Evolutionary conservation across 345 rosid species (phyloP).

Genomic region (Salix udensis): DNA sequence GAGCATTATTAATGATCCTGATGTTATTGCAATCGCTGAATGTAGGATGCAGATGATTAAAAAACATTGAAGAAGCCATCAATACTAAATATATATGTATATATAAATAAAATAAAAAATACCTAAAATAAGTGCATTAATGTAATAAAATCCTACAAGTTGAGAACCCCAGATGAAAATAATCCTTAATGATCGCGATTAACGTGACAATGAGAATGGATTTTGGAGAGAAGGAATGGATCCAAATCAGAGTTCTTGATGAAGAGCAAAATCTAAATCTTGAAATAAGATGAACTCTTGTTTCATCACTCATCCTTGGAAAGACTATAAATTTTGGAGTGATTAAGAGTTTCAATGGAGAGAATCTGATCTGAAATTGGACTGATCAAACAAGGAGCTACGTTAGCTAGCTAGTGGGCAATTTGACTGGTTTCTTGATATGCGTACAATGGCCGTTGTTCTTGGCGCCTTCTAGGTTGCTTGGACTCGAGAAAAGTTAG

Average conservation of each 20-base stretch:
- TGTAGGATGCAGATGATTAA: conserved; percentile 37
- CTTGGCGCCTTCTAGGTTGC: conserved; percentile 16
- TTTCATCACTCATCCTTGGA: neutral
- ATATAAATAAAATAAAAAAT: neutral
- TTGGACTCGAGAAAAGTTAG: neutral
- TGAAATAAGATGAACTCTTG: neutral
- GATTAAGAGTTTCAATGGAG: conserved; percentile 24
- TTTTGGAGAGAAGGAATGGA: neutral
- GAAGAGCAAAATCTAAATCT: neutral
- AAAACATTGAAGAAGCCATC: conserved; percentile 34
- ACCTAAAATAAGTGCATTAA: neutral
- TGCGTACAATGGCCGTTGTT: conserved; percentile 16
- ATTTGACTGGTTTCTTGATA: conserved; percentile 13
- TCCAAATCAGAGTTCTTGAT: neutral
- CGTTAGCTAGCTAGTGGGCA: neutral
- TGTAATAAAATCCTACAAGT: neutral
- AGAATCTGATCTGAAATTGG: conserved; percentile 25
- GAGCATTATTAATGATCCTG: conserved; percentile 41
- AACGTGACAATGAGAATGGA: neutral
- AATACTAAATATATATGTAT: neutral
- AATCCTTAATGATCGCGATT: neutral
- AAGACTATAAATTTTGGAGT: neutral
- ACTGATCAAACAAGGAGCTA: neutral
- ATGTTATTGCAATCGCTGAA: conserved; percentile 26
- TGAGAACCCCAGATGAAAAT: neutral